Evolutionary conservation across 2,329 filamentous ascomycete species (phyloP).

Genomic region (Colletotrichum echinochloae): DNA sequence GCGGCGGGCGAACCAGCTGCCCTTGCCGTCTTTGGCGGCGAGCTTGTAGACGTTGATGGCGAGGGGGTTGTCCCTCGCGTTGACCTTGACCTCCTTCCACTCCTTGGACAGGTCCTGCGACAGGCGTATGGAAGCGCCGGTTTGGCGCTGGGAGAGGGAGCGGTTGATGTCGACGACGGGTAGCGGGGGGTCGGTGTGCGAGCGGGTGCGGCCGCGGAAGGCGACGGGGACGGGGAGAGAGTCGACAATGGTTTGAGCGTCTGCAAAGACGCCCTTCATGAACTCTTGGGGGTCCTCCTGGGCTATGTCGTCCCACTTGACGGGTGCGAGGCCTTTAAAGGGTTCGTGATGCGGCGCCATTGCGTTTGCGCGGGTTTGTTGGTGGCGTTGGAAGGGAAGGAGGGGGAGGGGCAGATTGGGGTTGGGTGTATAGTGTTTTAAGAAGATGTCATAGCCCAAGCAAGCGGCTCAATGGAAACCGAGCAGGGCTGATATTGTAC

Average conservation of each 20-base stretch:
- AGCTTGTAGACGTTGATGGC: conserved; percentile 85
- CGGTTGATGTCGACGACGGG: conserved; percentile 63
- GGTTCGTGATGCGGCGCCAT: conserved; percentile 72
- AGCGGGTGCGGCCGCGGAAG: conserved; percentile 62
- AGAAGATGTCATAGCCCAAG: conserved; percentile 34
- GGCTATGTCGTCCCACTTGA: conserved; percentile 62
- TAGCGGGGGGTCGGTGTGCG: conserved; percentile 67
- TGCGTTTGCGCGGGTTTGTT: background rate
- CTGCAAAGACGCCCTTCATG: conserved; percentile 70
- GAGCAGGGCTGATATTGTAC: background rate
- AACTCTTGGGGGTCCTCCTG: conserved; percentile 64
- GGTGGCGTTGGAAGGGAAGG: background rate
- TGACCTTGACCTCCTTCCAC: conserved; percentile 88
- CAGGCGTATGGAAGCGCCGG: conserved; percentile 60
- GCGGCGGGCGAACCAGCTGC: conserved; percentile 88
- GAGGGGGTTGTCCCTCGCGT: conserved; percentile 78
- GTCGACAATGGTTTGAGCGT: conserved; percentile 78
- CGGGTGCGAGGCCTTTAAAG: conserved; percentile 66
- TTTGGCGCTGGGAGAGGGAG: conserved; percentile 54
- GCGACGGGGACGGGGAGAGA: conserved; percentile 73
- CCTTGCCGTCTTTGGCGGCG: conserved; percentile 80
- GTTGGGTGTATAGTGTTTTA: conserved; percentile 4
- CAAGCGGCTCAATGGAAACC: conserved; percentile 15
- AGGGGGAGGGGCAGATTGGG: background rate
- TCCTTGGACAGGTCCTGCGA: conserved; percentile 75